Percentiles rank a stretch among this genome's conserved stretches.
phyloP scores from a whole-genome alignment of 345 rosid species.

The Citrus trifoliata region DNA sequence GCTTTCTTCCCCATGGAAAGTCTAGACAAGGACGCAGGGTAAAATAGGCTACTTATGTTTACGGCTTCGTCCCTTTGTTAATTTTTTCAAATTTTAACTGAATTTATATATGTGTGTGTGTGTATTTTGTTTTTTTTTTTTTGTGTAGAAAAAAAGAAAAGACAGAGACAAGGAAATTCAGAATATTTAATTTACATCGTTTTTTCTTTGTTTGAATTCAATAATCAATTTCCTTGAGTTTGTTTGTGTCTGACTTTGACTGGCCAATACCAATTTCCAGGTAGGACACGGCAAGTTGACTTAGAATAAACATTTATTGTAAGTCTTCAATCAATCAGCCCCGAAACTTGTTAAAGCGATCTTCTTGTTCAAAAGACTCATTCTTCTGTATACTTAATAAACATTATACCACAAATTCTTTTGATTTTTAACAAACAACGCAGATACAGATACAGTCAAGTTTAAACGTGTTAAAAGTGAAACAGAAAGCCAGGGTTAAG shows the following conservation, averaged over 20 bases:
- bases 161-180: too few relatives aligned
- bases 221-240: background rate
- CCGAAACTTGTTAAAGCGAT: background rate
- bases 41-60: too few relatives aligned
- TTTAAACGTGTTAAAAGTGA: background rate
- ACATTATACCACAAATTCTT: too few relatives aligned
- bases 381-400: background rate
- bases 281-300: slow-evolving; percentile 13
- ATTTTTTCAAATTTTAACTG: too few relatives aligned
- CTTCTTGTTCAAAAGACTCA: background rate
- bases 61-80: too few relatives aligned
- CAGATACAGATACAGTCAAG: background rate
- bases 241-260: background rate
- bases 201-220: background rate
- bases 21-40: too few relatives aligned
- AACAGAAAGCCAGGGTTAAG: background rate
- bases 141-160: too few relatives aligned
- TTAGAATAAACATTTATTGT: background rate
- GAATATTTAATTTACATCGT: too few relatives aligned
- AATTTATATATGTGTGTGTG: too few relatives aligned
- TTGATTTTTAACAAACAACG: too few relatives aligned
- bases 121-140: too few relatives aligned
- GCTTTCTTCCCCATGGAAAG: too few relatives aligned
- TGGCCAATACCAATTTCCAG: background rate
- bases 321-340: background rate